These are phyloP conservation scores for Rhizopogon salebrosus DNA, from an alignment of 768 basidiomycete genomes.

Conservation along the genomic window DNA sequence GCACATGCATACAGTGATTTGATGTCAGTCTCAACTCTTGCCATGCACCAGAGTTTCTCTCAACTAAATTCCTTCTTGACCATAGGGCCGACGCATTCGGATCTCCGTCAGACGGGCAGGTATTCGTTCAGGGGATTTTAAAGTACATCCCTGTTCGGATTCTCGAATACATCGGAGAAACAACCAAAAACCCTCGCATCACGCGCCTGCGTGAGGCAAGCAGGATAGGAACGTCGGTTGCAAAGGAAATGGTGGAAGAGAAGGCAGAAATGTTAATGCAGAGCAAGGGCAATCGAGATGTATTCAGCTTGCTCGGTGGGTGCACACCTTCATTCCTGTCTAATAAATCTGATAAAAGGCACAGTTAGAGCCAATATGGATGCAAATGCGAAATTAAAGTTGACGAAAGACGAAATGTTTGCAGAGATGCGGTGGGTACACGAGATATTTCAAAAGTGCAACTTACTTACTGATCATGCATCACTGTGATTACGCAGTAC, in stretches of 20 bases:
- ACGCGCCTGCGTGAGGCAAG: constrained; percentile 1
- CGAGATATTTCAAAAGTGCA: background rate
- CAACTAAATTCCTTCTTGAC: background rate
- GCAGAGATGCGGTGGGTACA: constrained; percentile 14
- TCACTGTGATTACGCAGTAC: constrained; percentile 24
- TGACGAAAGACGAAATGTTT: constrained; percentile 10
- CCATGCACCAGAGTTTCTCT: background rate
- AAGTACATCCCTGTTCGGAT: constrained; percentile 25
- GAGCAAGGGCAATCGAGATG: constrained; percentile 5
- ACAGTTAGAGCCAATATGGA: constrained; percentile 26
- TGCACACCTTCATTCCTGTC: too few species aligned
- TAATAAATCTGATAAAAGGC: background rate
- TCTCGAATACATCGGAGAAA: constrained; percentile 31
- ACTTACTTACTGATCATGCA: background rate
- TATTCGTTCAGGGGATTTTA: constrained; percentile 29
- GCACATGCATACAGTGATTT: constrained; percentile 3
- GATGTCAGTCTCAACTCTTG: background rate
- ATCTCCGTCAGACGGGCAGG: background rate
- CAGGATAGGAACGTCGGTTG: background rate
- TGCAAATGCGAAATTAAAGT: constrained; percentile 17
- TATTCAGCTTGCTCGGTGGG: constrained; percentile 35
- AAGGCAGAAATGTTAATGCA: constrained; percentile 7
- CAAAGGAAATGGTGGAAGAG: constrained; percentile 7
- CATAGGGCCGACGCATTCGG: too few species aligned
- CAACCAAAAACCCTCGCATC: constrained; percentile 16